phyloP scores from a whole-genome alignment of 2,329 filamentous ascomycete genomes.

The Rosellinia necatrix region DNA sequence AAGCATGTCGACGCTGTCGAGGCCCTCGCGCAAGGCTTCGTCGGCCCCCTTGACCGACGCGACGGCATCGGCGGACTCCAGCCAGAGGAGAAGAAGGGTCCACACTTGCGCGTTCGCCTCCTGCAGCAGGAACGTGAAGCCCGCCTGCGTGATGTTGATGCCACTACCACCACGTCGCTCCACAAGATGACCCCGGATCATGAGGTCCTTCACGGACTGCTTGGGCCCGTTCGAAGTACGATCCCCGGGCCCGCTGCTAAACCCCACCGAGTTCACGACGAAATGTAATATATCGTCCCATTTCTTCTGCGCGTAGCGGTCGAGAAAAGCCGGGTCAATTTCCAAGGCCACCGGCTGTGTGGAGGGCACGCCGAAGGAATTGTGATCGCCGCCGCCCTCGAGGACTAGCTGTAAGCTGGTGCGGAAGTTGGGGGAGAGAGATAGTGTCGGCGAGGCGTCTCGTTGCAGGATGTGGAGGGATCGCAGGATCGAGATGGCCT shows the following conservation, averaged over 20 bases:
- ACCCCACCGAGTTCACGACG: conserved; percentile 79
- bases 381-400: conserved; percentile 81
- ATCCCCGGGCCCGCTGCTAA: conserved; percentile 43
- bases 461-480: conserved; percentile 85
- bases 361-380: conserved; percentile 89
- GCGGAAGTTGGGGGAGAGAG: conserved; percentile 81
- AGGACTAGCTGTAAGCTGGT: conserved; percentile 83
- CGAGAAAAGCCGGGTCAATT: conserved; percentile 74
- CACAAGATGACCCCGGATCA: conserved; percentile 81
- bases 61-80: conserved; percentile 74
- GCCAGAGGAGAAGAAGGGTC: conserved; percentile 91
- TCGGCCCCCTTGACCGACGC: conserved; percentile 47
- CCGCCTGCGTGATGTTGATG: conserved; percentile 84
- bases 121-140: conserved; percentile 92
- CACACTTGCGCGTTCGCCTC: conserved; percentile 97
- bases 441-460: conserved; percentile 72
- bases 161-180: conserved; percentile 56
- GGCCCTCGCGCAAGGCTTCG: conserved; percentile 54
- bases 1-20: conserved; percentile 91
- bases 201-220: conserved; percentile 80
- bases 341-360: conserved; percentile 63
- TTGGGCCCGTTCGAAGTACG: conserved; percentile 60
- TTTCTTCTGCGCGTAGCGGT: conserved; percentile 82
- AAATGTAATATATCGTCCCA: conserved; percentile 98
- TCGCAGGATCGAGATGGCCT: conserved; percentile 79